Evolutionary conservation across 2,329 filamentous ascomycete genomes (phyloP).

Genomic region (Scolecobasidium constrictum): DNA sequence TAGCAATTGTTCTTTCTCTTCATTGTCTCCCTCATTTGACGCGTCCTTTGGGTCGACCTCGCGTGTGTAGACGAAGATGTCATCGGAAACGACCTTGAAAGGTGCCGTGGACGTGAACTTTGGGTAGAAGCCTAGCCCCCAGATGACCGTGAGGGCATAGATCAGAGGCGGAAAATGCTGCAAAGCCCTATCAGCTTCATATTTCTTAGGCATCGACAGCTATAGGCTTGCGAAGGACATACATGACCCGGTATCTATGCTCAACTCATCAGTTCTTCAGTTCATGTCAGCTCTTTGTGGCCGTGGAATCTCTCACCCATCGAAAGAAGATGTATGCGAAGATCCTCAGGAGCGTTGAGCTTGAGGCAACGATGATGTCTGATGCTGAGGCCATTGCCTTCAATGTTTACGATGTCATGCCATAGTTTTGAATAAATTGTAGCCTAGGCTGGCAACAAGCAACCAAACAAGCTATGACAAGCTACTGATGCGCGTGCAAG

Average conservation of each 20-base stretch:
- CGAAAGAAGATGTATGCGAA: constrained; percentile 48
- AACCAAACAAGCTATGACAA: too few species aligned
- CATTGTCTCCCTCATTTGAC: constrained; percentile 17
- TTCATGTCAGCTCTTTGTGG: too few species aligned
- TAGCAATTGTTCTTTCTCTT: constrained; percentile 22
- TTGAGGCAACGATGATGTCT: constrained; percentile 24
- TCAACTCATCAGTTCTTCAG: too few species aligned
- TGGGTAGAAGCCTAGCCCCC: constrained; percentile 51
- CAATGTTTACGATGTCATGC: too few species aligned
- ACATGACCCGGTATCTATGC: too few species aligned
- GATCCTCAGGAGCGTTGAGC: constrained; percentile 41
- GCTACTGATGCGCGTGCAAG: too few species aligned
- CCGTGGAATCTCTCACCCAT: constrained; percentile 39
- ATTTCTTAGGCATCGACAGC: too few species aligned
- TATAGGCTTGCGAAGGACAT: neutral
- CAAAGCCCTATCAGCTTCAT: constrained; percentile 12
- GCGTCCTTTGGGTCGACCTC: constrained; percentile 25
- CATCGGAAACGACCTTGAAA: constrained; percentile 46
- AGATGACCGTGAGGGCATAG: constrained; percentile 54
- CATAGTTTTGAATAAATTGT: too few species aligned
- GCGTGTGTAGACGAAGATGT: constrained; percentile 39
- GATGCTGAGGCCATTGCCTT: constrained; percentile 25
- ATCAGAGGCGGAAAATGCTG: constrained; percentile 34
- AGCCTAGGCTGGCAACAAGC: too few species aligned
- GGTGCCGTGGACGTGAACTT: constrained; percentile 47